Evolutionary conservation across 78 protist genomes (phyloP).

Genomic region (Chrysochromulina parva): DNA sequence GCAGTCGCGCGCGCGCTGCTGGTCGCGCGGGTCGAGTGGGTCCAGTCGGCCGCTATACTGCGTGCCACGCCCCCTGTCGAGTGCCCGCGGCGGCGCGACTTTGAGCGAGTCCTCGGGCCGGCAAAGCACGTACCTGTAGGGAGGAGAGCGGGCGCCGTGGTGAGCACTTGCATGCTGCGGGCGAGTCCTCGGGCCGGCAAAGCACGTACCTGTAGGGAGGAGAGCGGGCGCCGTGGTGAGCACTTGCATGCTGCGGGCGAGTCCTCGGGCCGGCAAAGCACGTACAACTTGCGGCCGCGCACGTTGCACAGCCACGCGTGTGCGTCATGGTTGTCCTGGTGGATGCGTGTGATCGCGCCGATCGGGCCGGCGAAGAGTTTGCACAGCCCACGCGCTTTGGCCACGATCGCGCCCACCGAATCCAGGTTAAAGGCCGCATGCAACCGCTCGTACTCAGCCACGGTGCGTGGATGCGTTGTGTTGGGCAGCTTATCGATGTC

Average conservation of each 20-base stretch:
- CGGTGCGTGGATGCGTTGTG: no score
- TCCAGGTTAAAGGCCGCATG: not conserved
- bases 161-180: no score
- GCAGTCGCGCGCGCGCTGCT: not conserved
- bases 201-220: not conserved
- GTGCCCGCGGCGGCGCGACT: no score
- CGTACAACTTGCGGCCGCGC: conserved; percentile 5
- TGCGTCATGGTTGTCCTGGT: not conserved
- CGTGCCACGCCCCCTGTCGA: no score
- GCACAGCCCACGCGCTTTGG: not conserved
- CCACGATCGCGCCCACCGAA: no score
- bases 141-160: no score
- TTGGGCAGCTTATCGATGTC: not conserved
- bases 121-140: not conserved
- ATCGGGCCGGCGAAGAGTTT: not conserved
- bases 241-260: no score
- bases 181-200: not conserved
- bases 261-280: not conserved
- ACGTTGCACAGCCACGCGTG: not conserved
- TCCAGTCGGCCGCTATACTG: not conserved
- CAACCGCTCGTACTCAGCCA: not conserved
- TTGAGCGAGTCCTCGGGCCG: not conserved
- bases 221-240: no score
- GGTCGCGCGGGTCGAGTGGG: not conserved
- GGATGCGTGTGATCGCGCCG: conserved; percentile 12